Evolutionary conservation across 805 yeast genomes (phyloP).

Genomic region (Spathaspora passalidarum): DNA sequence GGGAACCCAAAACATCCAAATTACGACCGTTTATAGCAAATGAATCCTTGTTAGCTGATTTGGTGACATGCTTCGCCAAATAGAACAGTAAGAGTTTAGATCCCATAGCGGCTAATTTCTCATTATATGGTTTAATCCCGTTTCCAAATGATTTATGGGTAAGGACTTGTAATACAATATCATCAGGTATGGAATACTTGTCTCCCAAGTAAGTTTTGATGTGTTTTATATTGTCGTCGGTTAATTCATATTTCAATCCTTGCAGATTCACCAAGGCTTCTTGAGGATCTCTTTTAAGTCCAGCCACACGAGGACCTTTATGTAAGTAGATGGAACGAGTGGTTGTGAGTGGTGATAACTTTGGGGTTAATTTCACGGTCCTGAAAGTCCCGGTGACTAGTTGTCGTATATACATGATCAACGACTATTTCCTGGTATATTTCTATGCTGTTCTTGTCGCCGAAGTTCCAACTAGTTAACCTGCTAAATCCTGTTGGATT

Average conservation of each 20-base stretch:
- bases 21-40: slow-evolving; percentile 45
- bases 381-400: background rate
- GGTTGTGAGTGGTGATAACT: background rate
- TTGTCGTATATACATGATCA: slow-evolving; percentile 6
- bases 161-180: slow-evolving; percentile 68
- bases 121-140: slow-evolving; percentile 87
- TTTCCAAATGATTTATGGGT: slow-evolving; percentile 96
- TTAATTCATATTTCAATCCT: slow-evolving; percentile 50
- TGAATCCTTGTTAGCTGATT: slow-evolving; percentile 19
- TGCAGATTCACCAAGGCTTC: slow-evolving; percentile 35
- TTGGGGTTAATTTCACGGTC: background rate
- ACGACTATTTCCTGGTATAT: background rate
- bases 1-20: slow-evolving; percentile 60
- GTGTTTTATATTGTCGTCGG: slow-evolving; percentile 45
- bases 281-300: slow-evolving; percentile 68
- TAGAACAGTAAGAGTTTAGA: slow-evolving; percentile 53
- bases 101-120: slow-evolving; percentile 74
- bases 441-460: background rate
- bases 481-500: slow-evolving; percentile 1
- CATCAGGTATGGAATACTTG: slow-evolving; percentile 55
- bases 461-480: background rate
- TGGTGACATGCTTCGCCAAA: slow-evolving; percentile 44
- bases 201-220: slow-evolving; percentile 47
- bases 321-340: slow-evolving; percentile 37
- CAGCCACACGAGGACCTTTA: slow-evolving; percentile 59